phyloP scores from a whole-genome alignment of 495 filamentous ascomycete species.

The Articulospora tetracladia region DNA sequence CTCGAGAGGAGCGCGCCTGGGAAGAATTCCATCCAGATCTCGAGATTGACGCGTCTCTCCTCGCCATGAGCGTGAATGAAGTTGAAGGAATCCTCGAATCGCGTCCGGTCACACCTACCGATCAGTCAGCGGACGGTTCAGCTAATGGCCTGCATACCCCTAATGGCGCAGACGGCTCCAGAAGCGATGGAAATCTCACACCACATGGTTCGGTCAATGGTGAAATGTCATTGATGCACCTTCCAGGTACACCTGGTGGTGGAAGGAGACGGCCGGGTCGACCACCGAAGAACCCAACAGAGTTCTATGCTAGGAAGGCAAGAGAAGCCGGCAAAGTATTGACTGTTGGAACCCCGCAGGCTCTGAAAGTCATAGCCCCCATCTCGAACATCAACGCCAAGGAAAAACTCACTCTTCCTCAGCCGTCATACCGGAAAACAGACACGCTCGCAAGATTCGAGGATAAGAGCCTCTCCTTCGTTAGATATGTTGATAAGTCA shows the following conservation, averaged over 20 bases:
- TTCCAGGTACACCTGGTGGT: conserved; percentile 24
- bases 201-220: conserved; percentile 20
- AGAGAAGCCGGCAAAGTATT: conserved; percentile 22
- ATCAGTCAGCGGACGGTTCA: conserved; percentile 19
- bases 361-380: conserved; percentile 43
- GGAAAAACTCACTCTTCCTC: conserved; percentile 56
- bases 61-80: conserved; percentile 75
- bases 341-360: conserved; percentile 28
- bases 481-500: conserved; percentile 72
- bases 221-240: conserved; percentile 13
- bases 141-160: conserved; percentile 15
- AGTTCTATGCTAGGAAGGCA: conserved; percentile 38
- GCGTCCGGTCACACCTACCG: conserved; percentile 37
- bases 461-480: conserved; percentile 50
- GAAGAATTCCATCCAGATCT: conserved; percentile 95
- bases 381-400: conserved; percentile 51
- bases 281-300: conserved; percentile 42
- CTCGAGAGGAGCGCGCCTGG: conserved; percentile 92
- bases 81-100: conserved; percentile 63
- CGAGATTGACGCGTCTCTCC: conserved; percentile 75
- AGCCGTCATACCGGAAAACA: conserved; percentile 53
- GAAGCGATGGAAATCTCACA: conserved; percentile 15
- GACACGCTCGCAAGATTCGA: conserved; percentile 52
- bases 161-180: conserved; percentile 18
- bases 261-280: conserved; percentile 40